phyloP scores from a whole-genome alignment of 352 stramenopile species.

The Phytophthora chlamydospora region DNA sequence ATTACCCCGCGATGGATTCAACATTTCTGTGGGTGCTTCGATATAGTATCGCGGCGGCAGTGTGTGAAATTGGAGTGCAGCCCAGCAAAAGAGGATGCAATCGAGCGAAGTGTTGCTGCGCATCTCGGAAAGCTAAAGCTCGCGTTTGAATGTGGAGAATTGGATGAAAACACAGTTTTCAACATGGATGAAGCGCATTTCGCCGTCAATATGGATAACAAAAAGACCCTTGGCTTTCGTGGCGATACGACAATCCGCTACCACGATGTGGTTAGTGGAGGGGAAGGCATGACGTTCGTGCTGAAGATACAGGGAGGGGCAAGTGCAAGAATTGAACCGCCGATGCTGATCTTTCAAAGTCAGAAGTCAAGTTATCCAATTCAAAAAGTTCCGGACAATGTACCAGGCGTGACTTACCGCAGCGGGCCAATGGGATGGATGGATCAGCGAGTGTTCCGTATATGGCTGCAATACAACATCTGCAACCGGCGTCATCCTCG shows the following conservation, averaged over 20 bases:
- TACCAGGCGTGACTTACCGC: neutral
- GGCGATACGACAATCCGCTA: neutral
- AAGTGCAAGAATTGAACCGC: conserved; percentile 1
- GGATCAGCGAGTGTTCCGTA: neutral
- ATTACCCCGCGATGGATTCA: no score
- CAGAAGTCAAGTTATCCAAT: neutral
- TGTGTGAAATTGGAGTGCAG: no score
- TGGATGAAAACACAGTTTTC: neutral
- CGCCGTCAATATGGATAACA: conserved; percentile 1
- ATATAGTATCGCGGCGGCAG: no score
- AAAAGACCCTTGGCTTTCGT: conserved; percentile 1
- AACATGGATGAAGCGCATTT: conserved; percentile 14
- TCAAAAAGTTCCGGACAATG: neutral
- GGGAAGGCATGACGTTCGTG: conserved; percentile 1
- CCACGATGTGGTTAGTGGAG: conserved; percentile 4
- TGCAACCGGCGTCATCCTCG: neutral
- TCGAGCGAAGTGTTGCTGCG: conserved; percentile 29
- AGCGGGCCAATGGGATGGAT: conserved; percentile 1
- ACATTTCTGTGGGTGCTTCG: no score
- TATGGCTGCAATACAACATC: neutral
- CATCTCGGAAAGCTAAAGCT: neutral
- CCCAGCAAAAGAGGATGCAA: conserved; percentile 42
- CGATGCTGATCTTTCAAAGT: conserved; percentile 5
- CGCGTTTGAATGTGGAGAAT: neutral
- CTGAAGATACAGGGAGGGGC: neutral